Conservation (phyloP, 768 basidiomycete species). For the Termitomyces sp. region DNA sequence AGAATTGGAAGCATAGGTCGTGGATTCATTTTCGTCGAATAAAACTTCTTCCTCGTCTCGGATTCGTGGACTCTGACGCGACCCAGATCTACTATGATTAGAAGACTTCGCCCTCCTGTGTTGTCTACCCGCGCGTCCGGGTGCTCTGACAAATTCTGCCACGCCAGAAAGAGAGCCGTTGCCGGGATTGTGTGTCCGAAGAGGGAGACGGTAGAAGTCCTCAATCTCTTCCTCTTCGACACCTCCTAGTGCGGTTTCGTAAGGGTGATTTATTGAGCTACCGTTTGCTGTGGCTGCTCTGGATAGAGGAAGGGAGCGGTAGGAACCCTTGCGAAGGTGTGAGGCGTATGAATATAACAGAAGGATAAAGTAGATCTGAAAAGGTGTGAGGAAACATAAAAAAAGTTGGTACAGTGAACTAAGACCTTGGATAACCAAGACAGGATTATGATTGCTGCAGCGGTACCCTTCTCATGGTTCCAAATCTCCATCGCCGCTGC, state of each 20-base stretch:
- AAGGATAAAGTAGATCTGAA: constrained; percentile 87
- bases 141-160: constrained; percentile 59
- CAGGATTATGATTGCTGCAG: constrained; percentile 65
- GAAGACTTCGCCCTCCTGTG: constrained; percentile 8
- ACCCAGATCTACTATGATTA: constrained; percentile 13
- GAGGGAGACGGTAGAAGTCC: constrained; percentile 63
- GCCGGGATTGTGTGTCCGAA: constrained; percentile 37
- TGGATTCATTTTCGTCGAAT: constrained; percentile 56
- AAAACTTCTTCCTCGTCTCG: constrained; percentile 46
- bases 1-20: constrained; percentile 33
- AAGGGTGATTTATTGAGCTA: constrained; percentile 27
- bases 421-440: constrained; percentile 87
- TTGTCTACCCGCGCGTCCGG: constrained; percentile 18
- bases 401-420: constrained; percentile 14
- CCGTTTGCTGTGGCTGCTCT: constrained; percentile 31
- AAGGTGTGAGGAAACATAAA: constrained; percentile 2
- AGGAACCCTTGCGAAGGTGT: constrained; percentile 89
- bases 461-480: constrained; percentile 84
- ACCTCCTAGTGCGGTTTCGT: constrained; percentile 31
- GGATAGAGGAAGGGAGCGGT: constrained; percentile 68
- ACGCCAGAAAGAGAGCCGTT: constrained; percentile 44
- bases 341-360: constrained; percentile 90
- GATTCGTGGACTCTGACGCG: constrained; percentile 24
- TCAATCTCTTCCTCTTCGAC: constrained; percentile 59
- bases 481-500: constrained; percentile 78